Base-by-base conservation (phyloP, 768 basidiomycete species). In the Psilocybe cyanescens region DNA sequence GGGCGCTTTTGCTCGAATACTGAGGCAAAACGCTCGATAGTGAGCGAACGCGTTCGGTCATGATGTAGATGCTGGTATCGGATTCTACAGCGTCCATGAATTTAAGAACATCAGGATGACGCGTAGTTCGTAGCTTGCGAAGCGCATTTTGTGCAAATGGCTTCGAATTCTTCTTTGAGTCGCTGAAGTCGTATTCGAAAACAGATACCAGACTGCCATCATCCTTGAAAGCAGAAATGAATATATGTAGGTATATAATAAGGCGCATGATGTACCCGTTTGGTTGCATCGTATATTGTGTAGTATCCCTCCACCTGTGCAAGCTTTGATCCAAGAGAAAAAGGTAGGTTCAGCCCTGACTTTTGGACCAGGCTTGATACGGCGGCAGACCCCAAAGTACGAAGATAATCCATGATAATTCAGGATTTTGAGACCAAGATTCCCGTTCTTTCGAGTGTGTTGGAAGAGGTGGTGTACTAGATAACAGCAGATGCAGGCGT, bases 71-170 rank as follows among this genome's bases (percentile, higher is more conserved):
- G 0, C 84, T 84, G 11, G 86, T 84, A 55, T 99, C 97, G 1
- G 94, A 90, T 72, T 98, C 96, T 16, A 94, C 86, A 1, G 86
- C 93, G 64, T 98, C 97, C 79, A 99, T 86, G 76, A 96, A 98
- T 72, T 92, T 96, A 67, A 99, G 86, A 1, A 99, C 86, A 74
- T 99, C 95, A 0, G 97, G 97, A 81, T 99, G 97, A 37, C 97
- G 87, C 8, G 90, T 92, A 3, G 92, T 91, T 46, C 96, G 86
- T 12, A 99, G 80, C 72, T 97, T 99, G 58, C 91, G 88, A 50
- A 98, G 78, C 1, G 95, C 87, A 75, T 99, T 99, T 70, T 87
- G 88, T 3, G 96, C 97, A 16, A 98, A 82, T 1, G 88, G 85
- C 55, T 92, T 77, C 8, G 86, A 76, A 35, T 86, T 82, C 67